Base-by-base conservation (phyloP, 768 basidiomycete genomes). In the Wakefieldia striispora region DNA sequence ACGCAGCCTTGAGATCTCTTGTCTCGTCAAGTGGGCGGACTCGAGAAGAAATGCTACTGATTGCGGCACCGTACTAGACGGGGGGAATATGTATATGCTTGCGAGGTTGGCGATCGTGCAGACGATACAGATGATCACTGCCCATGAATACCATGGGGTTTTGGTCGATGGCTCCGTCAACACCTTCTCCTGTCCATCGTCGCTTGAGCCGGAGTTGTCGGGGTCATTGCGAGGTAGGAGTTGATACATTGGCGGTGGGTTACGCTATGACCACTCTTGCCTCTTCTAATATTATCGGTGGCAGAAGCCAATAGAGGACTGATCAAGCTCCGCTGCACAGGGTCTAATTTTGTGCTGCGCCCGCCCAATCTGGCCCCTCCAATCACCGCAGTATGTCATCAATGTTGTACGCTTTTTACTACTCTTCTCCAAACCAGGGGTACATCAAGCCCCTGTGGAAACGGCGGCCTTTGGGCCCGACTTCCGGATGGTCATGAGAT, bases 1-100 rank as follows among this genome's bases (percentile, higher is more conserved):
- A 21, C 61, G 59, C 27, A 67, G 58, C n/a, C 43, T 43, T 10
- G 40, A 49, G 36, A 55, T 54, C 34, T 55, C 40, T 13, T 47
- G 54, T 27, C 44, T 54, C 6, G 49, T 36, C 40, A 54, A 19
- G 33, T 33, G 49, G 2, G 53, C 43, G 17, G 39, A 40, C 6
- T 45, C 31, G 21, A 50, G 49, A 35, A 50, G 49, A 27, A 50
- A 50, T n/a, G 38, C 38, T 1, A 45, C 23, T 17, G 49, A 40
- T 35, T 45, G 49, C 9, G 49, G 43, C 2, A 44, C n/a, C 4
- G 49, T 26, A 16, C 37, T 33, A 16, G 42, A 31, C 8, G 49
- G 43, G 11, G 49, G 49, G 29, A 17, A 45, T 12, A 50, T 8
- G 49, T 40, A 50, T 34, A 50, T 27, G 33, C 43, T 50, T 20